Base-by-base conservation (phyloP, 106 monocot genomes). In the Dactylorhiza incarnata region DNA sequence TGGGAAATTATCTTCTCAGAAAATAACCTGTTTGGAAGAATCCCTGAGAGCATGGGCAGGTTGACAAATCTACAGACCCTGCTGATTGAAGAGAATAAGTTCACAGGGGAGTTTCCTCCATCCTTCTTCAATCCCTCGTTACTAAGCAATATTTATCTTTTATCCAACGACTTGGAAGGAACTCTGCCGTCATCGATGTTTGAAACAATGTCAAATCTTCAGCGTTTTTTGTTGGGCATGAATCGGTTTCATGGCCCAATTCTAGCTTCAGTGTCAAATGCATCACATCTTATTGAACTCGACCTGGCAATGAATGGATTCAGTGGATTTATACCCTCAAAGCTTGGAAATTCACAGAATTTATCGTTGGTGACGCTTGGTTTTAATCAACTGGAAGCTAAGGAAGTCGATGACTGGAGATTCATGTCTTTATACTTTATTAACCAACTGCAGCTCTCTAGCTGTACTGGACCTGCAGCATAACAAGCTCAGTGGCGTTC, bases 191-290 rank as follows among this genome's bases (percentile, higher is more conserved):
- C 47, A 1, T 15, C 15, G 19, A 10, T 79, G 14, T 73, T 73
- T 23, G 11, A 8, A 8, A 49, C 61, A 13, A 49, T 79, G 9
- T 73, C 79, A 6, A 0, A 3, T 6, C 49, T 79, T 6, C 17
- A 79, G 24, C 2, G 6, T 9, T 44, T 78, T 16, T 4, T 26
- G 11, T 9, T 62, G 9, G 6, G 4, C 15, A 10, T 25, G 11
- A 79, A 84, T 70, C 29, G 52, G 16, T n/a, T 84, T 45, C n/a
- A 49, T 1, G 84, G 84, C 5, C 61, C 70, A 11, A 46, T 84
- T 15, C 84, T 76, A 4, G 7, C 15, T 43, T 84, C 84, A 0
- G 14, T 80, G 12, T 59, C 80, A 10, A 84, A 84, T 67, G 72
- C 72, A 55, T 76, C 79, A 17, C 0, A 25, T 15, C 71, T 84